A percentile compares a stretch with the other conserved stretches of the same genome.
Conservation (phyloP, 2,329 filamentous ascomycete genomes). For the Ceratocystis eucalypticola region DNA sequence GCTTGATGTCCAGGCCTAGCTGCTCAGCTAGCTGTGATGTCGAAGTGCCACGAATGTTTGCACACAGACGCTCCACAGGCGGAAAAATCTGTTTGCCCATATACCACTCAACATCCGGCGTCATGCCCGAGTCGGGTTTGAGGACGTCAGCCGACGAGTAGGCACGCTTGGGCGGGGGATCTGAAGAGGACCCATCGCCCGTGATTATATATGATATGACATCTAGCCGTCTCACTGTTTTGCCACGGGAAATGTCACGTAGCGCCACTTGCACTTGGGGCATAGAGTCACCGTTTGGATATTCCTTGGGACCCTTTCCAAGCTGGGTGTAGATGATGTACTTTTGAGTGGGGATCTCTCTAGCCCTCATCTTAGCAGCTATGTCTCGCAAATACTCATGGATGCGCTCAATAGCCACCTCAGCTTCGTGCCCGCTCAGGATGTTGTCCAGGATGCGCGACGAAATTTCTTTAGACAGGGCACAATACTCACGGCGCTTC, state of each 20-base stretch:
- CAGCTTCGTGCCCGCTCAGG: constrained; percentile 82
- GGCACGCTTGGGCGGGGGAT: constrained; percentile 73
- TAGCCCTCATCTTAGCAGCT: constrained; percentile 73
- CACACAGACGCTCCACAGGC: constrained; percentile 91
- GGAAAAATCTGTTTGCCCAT: constrained; percentile 97
- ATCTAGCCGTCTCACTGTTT: constrained; percentile 79
- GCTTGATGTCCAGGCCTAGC: constrained; percentile 76
- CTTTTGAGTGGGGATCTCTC: constrained; percentile 60
- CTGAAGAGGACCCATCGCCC: constrained; percentile 47
- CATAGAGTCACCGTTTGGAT: constrained; percentile 90
- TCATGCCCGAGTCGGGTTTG: constrained; percentile 59
- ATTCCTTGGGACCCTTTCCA: constrained; percentile 83
- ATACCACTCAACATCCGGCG: constrained; percentile 94
- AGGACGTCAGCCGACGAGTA: constrained; percentile 74
- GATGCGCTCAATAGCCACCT: constrained; percentile 74
- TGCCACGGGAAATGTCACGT: constrained; percentile 73
- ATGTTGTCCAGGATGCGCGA: constrained; percentile 84
- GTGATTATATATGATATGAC: constrained; percentile 96
- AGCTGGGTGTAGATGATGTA: constrained; percentile 98
- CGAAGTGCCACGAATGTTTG: constrained; percentile 87
- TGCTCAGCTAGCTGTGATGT: constrained; percentile 82
- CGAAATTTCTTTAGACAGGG: constrained; percentile 87
- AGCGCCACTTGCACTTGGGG: constrained; percentile 93
- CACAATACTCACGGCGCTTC: constrained; percentile 93
- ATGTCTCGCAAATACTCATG: constrained; percentile 85